Percentiles rank a stretch among this genome's conserved stretches.
phyloP scores from a whole-genome alignment of 768 basidiomycete species.

The Kondoa malvinella region DNA sequence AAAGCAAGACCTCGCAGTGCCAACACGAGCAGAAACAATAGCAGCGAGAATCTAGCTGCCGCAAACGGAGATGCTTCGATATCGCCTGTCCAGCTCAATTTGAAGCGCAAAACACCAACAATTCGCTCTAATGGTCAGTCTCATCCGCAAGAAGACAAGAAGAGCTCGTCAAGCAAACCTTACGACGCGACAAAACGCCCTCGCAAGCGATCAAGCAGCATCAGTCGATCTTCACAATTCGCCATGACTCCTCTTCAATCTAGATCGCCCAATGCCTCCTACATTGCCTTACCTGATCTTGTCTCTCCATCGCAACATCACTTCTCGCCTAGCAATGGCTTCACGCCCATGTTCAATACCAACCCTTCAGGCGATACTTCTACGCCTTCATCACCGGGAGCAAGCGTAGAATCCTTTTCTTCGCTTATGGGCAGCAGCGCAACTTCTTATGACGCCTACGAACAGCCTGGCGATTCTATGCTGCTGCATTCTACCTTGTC shows the following conservation, averaged over 20 bases:
- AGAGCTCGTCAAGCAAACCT: conserved; percentile 18
- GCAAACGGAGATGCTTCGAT: not conserved
- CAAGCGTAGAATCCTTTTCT: not conserved
- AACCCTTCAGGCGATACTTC: conserved; percentile 9
- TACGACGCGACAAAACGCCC: conserved; percentile 26
- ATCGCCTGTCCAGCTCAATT: not conserved
- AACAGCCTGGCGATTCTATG: not conserved
- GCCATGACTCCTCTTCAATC: conserved; percentile 21
- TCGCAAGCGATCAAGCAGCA: conserved; percentile 12
- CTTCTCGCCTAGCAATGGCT: not conserved
- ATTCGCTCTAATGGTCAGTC: not conserved
- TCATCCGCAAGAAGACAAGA: not conserved
- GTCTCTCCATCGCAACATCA: not conserved
- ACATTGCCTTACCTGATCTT: not conserved
- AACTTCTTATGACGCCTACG: not conserved
- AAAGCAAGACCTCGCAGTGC: conserved; percentile 42
- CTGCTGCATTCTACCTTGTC: too few species aligned
- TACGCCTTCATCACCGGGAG: conserved; percentile 6
- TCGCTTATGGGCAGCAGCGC: not conserved
- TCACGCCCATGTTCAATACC: not conserved
- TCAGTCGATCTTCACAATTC: conserved; percentile 23
- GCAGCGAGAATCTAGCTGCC: not conserved
- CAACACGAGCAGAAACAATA: conserved; percentile 4
- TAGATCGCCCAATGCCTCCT: not conserved
- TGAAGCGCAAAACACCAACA: not conserved